Base-by-base conservation (phyloP, 2,329 filamentous ascomycete species). In the Basipetospora chlamydospora region DNA sequence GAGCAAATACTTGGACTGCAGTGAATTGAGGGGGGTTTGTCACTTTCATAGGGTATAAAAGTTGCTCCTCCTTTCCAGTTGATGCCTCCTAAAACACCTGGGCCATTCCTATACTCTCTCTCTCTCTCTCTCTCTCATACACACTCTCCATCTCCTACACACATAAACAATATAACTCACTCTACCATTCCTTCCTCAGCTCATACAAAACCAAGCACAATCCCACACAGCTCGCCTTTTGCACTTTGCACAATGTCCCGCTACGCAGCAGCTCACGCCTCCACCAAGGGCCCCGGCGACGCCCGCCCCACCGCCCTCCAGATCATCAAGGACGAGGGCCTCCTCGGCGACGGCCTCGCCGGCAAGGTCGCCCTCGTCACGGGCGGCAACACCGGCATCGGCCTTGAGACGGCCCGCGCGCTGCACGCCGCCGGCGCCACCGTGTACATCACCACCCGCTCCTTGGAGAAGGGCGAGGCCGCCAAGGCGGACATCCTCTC, bases 311-410 rank as follows among this genome's bases (percentile, higher is more conserved):
- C 59, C 2, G 59, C 59, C 3, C 34, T 58, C 1, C 51, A 59
- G 33, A 54, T 63, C 25, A 40, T 63, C 33, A 39, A 52, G 20
- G 58, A 63, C 35, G 54, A 61, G 18, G 37, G 43, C 9, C 45
- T 46, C 26, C 42, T 50, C 6, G 52, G 51, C 31, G 56, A 49
- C n/a, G n/a, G n/a, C n/a, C 33, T 35, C 23, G 18, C 23, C 3
- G 53, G 48, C 31, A 60, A 58, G 32, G 53, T 58, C 16, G 46
- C 57, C 7, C 41, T 66, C 11, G 52, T 66, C 29, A 66, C 63
- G 1, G 63, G 63, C n/a, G 48, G 46, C 13, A 56, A 54, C 5
- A 51, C 57, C 12, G 63, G 62, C 2, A 47, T 66, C n/a, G 63
- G 63, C 8, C 42, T 58, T 21, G 57, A 65, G 40, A 64, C 60